Evolutionary conservation across 768 basidiomycete species (phyloP).

Genomic region (Rhizopogon salebrosus): DNA sequence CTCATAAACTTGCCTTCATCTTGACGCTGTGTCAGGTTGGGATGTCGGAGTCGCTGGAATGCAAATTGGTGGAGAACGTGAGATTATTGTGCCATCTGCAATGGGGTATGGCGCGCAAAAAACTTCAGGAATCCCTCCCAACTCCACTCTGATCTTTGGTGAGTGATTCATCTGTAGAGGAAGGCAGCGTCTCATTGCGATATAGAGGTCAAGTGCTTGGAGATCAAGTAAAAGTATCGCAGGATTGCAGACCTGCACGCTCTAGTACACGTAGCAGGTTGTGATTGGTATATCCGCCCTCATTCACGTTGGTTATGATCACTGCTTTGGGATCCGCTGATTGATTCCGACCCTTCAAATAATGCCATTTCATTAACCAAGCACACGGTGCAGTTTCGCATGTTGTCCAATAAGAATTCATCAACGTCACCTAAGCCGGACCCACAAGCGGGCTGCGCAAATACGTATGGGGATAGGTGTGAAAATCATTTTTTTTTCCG

Average conservation of each 20-base stretch:
- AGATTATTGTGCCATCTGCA: conserved; percentile 65
- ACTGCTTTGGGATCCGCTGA: not conserved
- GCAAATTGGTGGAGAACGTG: conserved; percentile 85
- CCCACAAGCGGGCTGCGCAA: too few relatives aligned
- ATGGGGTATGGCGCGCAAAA: conserved; percentile 71
- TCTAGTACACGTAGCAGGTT: not conserved
- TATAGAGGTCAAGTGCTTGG: conserved; percentile 68
- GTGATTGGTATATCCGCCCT: not conserved
- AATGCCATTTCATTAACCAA: too few relatives aligned
- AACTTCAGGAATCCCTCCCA: conserved; percentile 59
- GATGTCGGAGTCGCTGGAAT: conserved; percentile 90
- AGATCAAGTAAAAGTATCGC: conserved; percentile 48
- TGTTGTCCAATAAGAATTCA: too few relatives aligned
- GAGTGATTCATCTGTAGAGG: conserved; percentile 20
- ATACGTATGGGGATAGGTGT: too few relatives aligned
- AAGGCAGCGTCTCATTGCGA: not conserved
- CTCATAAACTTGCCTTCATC: conserved; percentile 2
- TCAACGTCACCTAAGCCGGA: too few relatives aligned
- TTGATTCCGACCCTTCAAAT: not conserved
- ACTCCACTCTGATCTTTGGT: conserved; percentile 83
- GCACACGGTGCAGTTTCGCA: too few relatives aligned
- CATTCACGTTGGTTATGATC: not conserved
- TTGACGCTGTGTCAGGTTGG: conserved; percentile 52
- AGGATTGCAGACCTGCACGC: not conserved
- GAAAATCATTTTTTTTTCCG: too few relatives aligned